phyloP scores from a whole-genome alignment of 2,329 filamentous ascomycete genomes.

The Apiospora phragmitis region DNA sequence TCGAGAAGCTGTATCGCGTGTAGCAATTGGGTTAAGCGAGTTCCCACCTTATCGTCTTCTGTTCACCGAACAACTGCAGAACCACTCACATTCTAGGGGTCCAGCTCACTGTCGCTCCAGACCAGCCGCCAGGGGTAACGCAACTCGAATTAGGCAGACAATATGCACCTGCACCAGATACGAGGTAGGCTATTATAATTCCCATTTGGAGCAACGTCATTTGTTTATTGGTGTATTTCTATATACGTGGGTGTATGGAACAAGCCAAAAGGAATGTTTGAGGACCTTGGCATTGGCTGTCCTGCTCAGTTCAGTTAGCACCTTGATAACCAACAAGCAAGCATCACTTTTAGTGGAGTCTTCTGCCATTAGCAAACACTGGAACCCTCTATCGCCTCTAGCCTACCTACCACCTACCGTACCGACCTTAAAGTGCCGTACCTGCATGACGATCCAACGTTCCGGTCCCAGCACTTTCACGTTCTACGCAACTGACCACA shows the following conservation, averaged over 20 bases:
- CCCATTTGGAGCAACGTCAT: background rate
- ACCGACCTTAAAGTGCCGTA: background rate
- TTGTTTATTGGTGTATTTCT: background rate
- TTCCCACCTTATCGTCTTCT: background rate
- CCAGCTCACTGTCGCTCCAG: background rate
- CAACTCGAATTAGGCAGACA: background rate
- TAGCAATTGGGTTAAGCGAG: background rate
- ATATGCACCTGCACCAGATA: background rate
- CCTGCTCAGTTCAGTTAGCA: background rate
- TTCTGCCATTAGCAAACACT: background rate
- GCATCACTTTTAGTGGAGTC: background rate
- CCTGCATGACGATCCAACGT: conserved; percentile 3
- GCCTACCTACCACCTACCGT: no score
- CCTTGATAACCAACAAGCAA: background rate
- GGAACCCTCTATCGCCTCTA: background rate
- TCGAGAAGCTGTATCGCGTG: background rate
- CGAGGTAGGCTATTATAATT: background rate
- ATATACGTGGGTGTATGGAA: background rate
- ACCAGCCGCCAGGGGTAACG: background rate
- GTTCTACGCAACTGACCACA: background rate
- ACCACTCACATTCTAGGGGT: background rate
- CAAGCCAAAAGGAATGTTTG: background rate
- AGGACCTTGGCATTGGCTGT: background rate
- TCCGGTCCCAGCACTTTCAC: background rate
- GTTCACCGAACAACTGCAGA: background rate